Conservation (phyloP, 2,329 filamentous ascomycete species). For the Pseudocercospora cruenta region DNA sequence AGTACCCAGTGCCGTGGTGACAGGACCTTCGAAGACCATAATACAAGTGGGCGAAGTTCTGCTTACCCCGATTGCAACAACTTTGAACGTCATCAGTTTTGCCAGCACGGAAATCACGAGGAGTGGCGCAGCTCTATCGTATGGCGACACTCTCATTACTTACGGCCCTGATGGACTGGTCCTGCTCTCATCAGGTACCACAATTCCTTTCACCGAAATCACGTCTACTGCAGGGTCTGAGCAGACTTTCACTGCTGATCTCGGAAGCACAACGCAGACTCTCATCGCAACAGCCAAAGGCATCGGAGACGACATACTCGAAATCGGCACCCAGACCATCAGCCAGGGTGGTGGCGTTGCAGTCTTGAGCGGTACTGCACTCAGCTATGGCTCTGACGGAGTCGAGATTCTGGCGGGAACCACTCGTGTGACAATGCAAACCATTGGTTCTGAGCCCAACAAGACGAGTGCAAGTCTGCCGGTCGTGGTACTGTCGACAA, state of each 20-base stretch:
- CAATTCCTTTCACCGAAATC: not conserved
- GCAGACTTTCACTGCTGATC: not conserved
- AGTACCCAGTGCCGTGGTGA: no score
- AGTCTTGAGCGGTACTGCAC: not conserved
- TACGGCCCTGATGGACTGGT: constrained; percentile 13
- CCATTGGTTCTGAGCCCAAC: not conserved
- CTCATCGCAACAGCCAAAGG: not conserved
- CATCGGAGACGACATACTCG: constrained; percentile 6
- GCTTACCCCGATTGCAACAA: not conserved
- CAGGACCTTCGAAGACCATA: no score
- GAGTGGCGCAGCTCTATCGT: not conserved
- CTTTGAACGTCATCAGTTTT: not conserved
- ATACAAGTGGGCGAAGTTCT: not conserved
- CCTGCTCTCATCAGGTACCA: not conserved
- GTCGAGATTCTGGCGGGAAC: not conserved
- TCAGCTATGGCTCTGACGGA: not conserved
- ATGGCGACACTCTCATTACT: constrained; percentile 5
- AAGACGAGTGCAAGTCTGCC: not conserved
- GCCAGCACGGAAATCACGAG: not conserved
- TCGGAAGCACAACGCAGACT: not conserved
- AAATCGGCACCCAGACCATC: not conserved
- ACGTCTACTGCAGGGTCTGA: no score
- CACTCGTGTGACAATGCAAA: not conserved
- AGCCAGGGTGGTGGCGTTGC: constrained; percentile 3
- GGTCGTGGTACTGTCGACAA: not conserved